A percentile compares a stretch with the other conserved stretches of the same genome.
These are phyloP conservation scores for Fennellomyces sp. DNA, from an alignment of 371 early-diverging fungal genomes.

Conservation along the genomic window DNA sequence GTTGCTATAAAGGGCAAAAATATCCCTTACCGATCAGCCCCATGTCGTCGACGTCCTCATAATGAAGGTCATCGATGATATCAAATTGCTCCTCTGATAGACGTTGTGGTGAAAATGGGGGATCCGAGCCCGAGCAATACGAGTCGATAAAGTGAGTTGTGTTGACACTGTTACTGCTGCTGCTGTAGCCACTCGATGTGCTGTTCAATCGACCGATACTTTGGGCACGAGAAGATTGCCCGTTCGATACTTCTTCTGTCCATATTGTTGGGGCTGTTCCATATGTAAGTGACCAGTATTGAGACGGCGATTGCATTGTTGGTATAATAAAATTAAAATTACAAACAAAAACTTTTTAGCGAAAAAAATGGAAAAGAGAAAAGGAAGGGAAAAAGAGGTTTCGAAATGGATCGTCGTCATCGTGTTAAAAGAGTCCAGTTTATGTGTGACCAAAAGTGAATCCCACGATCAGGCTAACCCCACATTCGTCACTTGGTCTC, in stretches of 20 bases:
- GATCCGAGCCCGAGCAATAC: background rate
- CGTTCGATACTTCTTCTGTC: too few species aligned
- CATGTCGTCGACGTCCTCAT: conserved; percentile 21
- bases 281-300: background rate
- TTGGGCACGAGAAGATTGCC: background rate
- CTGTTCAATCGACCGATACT: conserved; percentile 6
- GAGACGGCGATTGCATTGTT: background rate
- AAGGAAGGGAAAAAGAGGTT: background rate
- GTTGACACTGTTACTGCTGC: background rate
- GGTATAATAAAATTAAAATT: background rate
- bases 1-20: background rate
- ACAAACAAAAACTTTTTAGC: background rate
- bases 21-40: conserved; percentile 26
- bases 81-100: conserved; percentile 19
- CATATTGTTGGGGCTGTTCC: too few species aligned
- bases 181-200: conserved; percentile 9
- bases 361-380: background rate
- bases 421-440: background rate
- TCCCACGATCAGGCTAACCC: conserved; percentile 1
- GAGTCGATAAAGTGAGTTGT: background rate
- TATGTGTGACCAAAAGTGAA: too few species aligned
- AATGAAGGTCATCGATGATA: conserved; percentile 18
- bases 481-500: background rate
- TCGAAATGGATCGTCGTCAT: background rate
- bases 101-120: background rate